A percentile compares a stretch with the other conserved stretches of the same genome.
phyloP scores from a whole-genome alignment of 2,329 filamentous ascomycete genomes.

The Xylogone sp. region DNA sequence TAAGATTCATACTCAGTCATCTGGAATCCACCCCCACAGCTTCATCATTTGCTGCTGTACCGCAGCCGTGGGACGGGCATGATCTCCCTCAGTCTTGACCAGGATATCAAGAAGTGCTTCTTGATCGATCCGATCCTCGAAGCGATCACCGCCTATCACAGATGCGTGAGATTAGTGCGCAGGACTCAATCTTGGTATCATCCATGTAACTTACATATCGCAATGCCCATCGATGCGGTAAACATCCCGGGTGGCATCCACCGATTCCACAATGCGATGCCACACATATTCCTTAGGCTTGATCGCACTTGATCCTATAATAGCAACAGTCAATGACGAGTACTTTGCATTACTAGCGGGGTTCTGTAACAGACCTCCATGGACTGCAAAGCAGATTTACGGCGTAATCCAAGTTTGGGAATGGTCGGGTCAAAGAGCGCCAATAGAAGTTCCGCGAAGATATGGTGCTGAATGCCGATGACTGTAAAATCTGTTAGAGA shows the following conservation, averaged over 20 bases:
- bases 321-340: too few relatives aligned
- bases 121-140: slow-evolving; percentile 41
- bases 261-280: slow-evolving; percentile 54
- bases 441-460: slow-evolving; percentile 54
- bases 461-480: slow-evolving; percentile 56
- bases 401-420: slow-evolving; percentile 43
- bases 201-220: slow-evolving; percentile 38
- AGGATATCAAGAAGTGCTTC: slow-evolving; percentile 44
- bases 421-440: slow-evolving; percentile 51
- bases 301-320: slow-evolving; percentile 38
- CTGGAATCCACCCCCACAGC: slow-evolving; percentile 43
- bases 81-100: slow-evolving; percentile 42
- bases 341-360: too few relatives aligned
- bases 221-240: slow-evolving; percentile 52
- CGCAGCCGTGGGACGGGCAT: slow-evolving; percentile 48
- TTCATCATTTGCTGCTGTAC: slow-evolving; percentile 43
- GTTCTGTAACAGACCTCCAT: slow-evolving; percentile 35
- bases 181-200: not conserved
- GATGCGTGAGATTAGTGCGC: not conserved
- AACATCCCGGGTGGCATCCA: slow-evolving; percentile 53
- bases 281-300: slow-evolving; percentile 51
- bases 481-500: slow-evolving; percentile 32
- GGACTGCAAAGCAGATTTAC: slow-evolving; percentile 31
- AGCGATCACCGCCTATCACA: slow-evolving; percentile 42
- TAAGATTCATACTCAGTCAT: not conserved